Percentiles rank a stretch among this genome's conserved stretches.
Evolutionary conservation across 306 rosid genomes (phyloP).

Genomic region (Hippophae rhamnoides): DNA sequence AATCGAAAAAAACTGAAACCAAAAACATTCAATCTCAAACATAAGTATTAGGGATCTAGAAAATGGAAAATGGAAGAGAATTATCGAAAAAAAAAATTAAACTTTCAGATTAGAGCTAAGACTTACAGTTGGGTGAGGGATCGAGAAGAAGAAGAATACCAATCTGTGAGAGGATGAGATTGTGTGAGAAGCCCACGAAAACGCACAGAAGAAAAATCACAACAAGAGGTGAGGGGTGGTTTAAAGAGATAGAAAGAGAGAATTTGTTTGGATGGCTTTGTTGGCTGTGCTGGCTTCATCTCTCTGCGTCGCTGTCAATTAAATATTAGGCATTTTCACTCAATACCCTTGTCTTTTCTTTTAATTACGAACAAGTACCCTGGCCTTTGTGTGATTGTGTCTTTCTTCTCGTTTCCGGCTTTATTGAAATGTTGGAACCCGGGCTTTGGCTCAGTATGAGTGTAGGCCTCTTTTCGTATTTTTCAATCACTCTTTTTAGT

Average conservation of each 20-base stretch:
- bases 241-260: conserved; percentile 36
- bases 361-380: neutral
- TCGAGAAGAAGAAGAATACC: conserved; percentile 38
- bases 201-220: conserved; percentile 35
- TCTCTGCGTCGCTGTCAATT: conserved; percentile 50
- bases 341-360: conserved; percentile 26
- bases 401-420: conserved; percentile 11
- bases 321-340: conserved; percentile 7
- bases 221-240: conserved; percentile 28
- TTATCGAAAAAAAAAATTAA: conserved; percentile 18
- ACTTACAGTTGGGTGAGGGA: conserved; percentile 65
- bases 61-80: neutral
- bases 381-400: neutral
- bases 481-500: no score
- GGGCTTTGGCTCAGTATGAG: conserved; percentile 1
- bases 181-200: conserved; percentile 50
- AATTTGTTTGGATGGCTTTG: conserved; percentile 49
- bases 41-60: conserved; percentile 48
- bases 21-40: neutral
- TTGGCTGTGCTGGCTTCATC: conserved; percentile 33
- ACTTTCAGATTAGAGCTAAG: conserved; percentile 24
- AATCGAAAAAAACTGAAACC: neutral
- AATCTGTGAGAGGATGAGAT: conserved; percentile 51
- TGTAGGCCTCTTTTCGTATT: neutral
- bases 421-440: conserved; percentile 20